phyloP scores from a whole-genome alignment of 352 stramenopile genomes.

The Pilasporangium apinafurcum region DNA sequence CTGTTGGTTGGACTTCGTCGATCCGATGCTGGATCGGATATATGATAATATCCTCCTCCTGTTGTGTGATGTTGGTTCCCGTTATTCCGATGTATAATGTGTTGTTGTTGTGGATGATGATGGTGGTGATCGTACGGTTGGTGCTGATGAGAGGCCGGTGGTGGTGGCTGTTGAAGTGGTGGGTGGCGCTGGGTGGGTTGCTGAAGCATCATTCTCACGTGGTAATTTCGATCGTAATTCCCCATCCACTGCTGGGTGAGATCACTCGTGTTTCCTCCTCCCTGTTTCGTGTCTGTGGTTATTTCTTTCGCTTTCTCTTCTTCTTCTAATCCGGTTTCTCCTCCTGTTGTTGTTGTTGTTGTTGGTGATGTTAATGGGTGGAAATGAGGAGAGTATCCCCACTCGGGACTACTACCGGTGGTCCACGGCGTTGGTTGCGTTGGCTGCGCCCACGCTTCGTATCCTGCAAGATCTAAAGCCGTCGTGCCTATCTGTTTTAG shows the following conservation, averaged over 20 bases:
- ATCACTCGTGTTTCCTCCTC: not conserved
- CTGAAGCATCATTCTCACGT: constrained; percentile 45
- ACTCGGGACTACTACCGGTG: too few relatives aligned
- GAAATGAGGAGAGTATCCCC: too few relatives aligned
- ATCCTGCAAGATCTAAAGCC: too few relatives aligned
- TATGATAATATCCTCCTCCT: constrained; percentile 2
- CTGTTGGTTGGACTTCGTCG: not conserved
- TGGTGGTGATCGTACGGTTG: constrained; percentile 3
- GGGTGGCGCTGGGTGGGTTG: constrained; percentile 10
- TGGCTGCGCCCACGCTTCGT: too few relatives aligned
- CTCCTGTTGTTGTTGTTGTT: not conserved
- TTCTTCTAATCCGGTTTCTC: too few relatives aligned
- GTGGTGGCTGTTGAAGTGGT: constrained; percentile 5
- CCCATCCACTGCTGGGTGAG: constrained; percentile 23
- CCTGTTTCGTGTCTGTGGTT: not conserved
- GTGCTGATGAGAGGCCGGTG: constrained; percentile 5
- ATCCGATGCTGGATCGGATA: not conserved
- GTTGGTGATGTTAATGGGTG: too few relatives aligned
- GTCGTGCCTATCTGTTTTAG: not conserved
- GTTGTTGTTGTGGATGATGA: constrained; percentile 3
- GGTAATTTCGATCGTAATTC: constrained; percentile 49
- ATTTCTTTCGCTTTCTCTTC: not conserved
- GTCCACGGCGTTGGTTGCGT: too few relatives aligned
- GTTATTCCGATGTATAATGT: too few relatives aligned
- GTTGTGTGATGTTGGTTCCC: not conserved